Conservation (phyloP, 352 stramenopile genomes). For the Phytophthora chlamydospora region DNA sequence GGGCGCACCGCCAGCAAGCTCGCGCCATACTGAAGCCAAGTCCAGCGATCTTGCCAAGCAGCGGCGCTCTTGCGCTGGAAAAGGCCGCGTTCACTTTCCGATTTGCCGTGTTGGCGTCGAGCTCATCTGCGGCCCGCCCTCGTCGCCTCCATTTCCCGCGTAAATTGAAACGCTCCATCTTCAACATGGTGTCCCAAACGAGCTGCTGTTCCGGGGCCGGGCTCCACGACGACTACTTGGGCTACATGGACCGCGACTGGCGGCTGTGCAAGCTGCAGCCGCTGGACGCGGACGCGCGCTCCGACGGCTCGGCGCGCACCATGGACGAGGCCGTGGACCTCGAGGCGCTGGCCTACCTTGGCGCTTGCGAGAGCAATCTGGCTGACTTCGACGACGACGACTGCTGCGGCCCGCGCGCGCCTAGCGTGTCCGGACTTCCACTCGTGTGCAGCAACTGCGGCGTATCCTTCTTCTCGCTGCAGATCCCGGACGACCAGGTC, state of each 20-base stretch:
- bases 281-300: slow-evolving; percentile 28
- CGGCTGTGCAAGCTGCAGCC: slow-evolving; percentile 15
- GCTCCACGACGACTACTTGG: slow-evolving; percentile 17
- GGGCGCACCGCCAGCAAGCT: slow-evolving; percentile 22
- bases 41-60: slow-evolving; percentile 14
- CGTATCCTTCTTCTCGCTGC: slow-evolving; percentile 82
- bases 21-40: slow-evolving; percentile 21
- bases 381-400: slow-evolving; percentile 13
- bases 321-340: slow-evolving; percentile 51
- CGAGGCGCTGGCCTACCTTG: slow-evolving; percentile 46
- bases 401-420: slow-evolving; percentile 2
- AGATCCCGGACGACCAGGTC: slow-evolving; percentile 63
- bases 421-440: slow-evolving; percentile 65
- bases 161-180: slow-evolving; percentile 11
- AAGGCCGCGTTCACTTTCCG: slow-evolving; percentile 26
- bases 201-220: slow-evolving; percentile 10
- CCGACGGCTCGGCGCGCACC: slow-evolving; percentile 30
- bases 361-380: slow-evolving; percentile 19
- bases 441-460: slow-evolving; percentile 85
- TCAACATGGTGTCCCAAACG: slow-evolving; percentile 28
- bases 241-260: slow-evolving; percentile 21
- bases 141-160: neutral
- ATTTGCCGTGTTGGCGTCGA: slow-evolving; percentile 33
- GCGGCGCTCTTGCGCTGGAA: neutral
- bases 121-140: slow-evolving; percentile 2